Base-by-base conservation (phyloP, 257 asterid species). In the Nicotiana otophora region DNA sequence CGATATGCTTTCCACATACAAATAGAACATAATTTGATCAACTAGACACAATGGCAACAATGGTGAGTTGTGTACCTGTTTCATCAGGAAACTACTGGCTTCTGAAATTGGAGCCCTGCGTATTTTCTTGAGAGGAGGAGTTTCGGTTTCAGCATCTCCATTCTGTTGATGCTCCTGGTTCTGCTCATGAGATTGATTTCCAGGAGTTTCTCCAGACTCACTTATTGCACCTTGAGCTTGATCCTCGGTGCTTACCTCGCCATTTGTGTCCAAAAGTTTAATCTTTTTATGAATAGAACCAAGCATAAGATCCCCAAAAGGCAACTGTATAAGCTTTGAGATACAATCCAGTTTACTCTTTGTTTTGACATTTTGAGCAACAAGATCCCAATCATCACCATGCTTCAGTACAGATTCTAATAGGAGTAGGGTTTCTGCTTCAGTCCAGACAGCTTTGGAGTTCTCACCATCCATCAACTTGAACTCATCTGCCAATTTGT, bases 341-440 rank as follows among this genome's bases (percentile, higher is more conserved):
- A 96, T 93, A 84, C 99, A 96, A 83, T 96, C 99, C 88, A 84
- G 86, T 88, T 94, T 92, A 84, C 86, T 93, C 92, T 94, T 96
- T 16, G 94, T 89, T 87, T 89, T 92, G 78, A 96, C 93, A 88
- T 87, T 88, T 87, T 87, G 88, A 77, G 95, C 86, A 81, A 94
- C 95, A 83, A 92, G 95, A 83, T 96, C 99, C 99, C 98, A 96
- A 62, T 96, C 94, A 86, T 92, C 97, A 85, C 99, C 98, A 80
- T 94, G 96, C 90, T 94, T 96, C 84, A 87, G 84, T 86, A 91
- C 96, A 81, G 99, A 91, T 88, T 96, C 99, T 84, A 94, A 72
- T 55, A 96, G 94, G 81, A 93, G 95, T 80, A 92, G 85, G 78
- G 94, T 94, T 90, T 96, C 99, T 8, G 92, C 92, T 88, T 96